Evolutionary conservation across 257 asterid species (phyloP), one percentile per base, ranked within the genome.

Genomic region (Solanum lignicaule): DNA sequence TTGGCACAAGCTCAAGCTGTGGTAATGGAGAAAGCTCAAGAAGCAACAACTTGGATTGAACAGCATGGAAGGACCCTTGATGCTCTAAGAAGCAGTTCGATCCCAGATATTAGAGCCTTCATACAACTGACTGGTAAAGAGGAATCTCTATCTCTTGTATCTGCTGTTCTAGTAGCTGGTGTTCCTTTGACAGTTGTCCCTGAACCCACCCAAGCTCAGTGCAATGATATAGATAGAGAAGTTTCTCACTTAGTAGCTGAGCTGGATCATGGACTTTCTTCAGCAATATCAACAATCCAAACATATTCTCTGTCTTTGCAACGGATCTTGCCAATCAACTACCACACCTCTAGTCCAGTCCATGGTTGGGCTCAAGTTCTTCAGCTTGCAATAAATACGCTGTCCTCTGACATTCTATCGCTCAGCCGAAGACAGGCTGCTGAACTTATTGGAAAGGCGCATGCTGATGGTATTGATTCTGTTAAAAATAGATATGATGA

Each of bases 151-250:
- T 95, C 99, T 84, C 95, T 97, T 83, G 88, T 93, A 65, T 91
- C 98, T 81, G 98, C 99, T 46, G 99, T 96, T 89, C 87, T 92
- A 86, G 94, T 79, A 66, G 98, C 99, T 87, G 98, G 99, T 91
- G 98, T 97, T 89, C 99, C 99, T 83, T 88, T 95, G 86, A 95
- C 98, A 35, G 93, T 96, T 90, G 99, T 97, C 89, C 99, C 99
- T 86, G 99, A 97, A 91, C 99, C 99, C 78, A 95, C 99, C 58
- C 99, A 94, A 91, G 92, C 91, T 85, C 99, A 95, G 89, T 97
- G 99, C 92, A 93, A 87, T 38, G 99, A 97, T 66, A 97, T 95
- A 38, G 99, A 97, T 89, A 90, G 92, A 91, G 99, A 97, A 90
- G 99, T 97, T 91, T 92, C 95, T 90, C 95, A 92, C 76, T 89